Conservation (phyloP, 1,284 basidiomycete genomes). For the Ustilago curta region DNA sequence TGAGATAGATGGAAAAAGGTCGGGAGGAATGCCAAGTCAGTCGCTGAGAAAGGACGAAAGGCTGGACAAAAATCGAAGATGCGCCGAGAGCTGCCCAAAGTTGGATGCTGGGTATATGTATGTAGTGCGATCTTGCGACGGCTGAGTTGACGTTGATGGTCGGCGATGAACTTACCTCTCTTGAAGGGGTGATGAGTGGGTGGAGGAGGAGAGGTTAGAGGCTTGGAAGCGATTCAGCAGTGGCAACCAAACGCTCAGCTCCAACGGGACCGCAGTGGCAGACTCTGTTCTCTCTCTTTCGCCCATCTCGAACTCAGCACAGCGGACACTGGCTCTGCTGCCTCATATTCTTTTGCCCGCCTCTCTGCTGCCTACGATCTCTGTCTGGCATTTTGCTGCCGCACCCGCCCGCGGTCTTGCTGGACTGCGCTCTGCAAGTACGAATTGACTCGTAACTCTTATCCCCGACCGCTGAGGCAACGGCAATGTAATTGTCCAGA, state of each 20-base stretch:
- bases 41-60: constrained; percentile 3
- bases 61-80: not conserved
- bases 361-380: constrained; percentile 1
- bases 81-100: constrained; percentile 9
- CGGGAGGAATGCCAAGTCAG: constrained; percentile 24
- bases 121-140: constrained; percentile 2
- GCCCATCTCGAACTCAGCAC: constrained; percentile 11
- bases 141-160: constrained; percentile 9
- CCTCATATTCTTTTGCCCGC: constrained; percentile 17
- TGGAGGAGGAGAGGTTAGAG: constrained; percentile 35
- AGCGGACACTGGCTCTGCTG: constrained; percentile 32
- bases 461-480: constrained; percentile 2
- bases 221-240: constrained; percentile 19
- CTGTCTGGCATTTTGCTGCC: not conserved
- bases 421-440: not conserved
- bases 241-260: constrained; percentile 18
- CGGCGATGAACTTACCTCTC: constrained; percentile 55
- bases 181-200: constrained; percentile 53
- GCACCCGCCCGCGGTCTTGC: too few species aligned
- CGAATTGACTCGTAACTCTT: constrained; percentile 7
- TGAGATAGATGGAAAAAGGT: constrained; percentile 13
- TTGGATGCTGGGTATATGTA: constrained; percentile 1
- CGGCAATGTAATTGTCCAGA: constrained; percentile 9
- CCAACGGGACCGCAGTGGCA: constrained; percentile 11
- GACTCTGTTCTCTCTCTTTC: constrained; percentile 1